A percentile compares a stretch with the other conserved stretches of the same genome.
Evolutionary conservation across 2,329 filamentous ascomycete genomes (phyloP).

Genomic region (Ceratocystis alfenasii): DNA sequence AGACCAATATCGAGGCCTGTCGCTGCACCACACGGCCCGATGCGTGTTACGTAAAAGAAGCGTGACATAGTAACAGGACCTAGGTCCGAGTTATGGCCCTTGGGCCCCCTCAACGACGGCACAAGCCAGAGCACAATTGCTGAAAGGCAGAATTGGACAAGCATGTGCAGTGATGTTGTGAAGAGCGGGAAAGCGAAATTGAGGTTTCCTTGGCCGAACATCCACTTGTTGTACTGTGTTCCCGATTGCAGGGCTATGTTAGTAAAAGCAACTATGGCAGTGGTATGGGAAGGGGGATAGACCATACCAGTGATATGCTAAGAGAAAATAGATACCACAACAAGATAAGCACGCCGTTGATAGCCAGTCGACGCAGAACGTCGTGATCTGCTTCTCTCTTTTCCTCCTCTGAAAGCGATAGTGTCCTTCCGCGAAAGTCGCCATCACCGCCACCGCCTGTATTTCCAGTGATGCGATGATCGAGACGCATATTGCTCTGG

Average conservation of each 20-base stretch:
- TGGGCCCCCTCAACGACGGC: constrained; percentile 64
- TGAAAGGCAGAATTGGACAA: constrained; percentile 78
- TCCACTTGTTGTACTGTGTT: constrained; percentile 94
- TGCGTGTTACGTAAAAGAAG: constrained; percentile 81
- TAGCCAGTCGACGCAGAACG: constrained; percentile 53
- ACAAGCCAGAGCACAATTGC: constrained; percentile 68
- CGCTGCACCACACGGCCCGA: constrained; percentile 81
- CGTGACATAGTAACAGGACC: constrained; percentile 61
- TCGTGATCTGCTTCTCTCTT: constrained; percentile 63
- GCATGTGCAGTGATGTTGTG: constrained; percentile 89
- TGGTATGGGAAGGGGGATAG: not conserved
- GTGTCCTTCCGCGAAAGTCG: constrained; percentile 24
- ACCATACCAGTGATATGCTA: constrained; percentile 73
- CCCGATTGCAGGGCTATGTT: constrained; percentile 19
- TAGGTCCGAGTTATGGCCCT: constrained; percentile 36
- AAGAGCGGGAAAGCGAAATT: constrained; percentile 93
- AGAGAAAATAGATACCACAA: constrained; percentile 88
- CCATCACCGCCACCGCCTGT: not conserved
- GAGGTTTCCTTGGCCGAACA: constrained; percentile 77
- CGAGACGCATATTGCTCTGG: constrained; percentile 54
- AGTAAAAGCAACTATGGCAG: constrained; percentile 24
- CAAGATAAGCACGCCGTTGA: constrained; percentile 72
- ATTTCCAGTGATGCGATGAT: constrained; percentile 49
- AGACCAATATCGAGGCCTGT: constrained; percentile 93
- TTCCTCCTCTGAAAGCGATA: constrained; percentile 54